These are phyloP conservation scores for Glomus cerebriforme DNA, from an alignment of 192 early-diverging fungal species.

Conservation along the genomic window DNA sequence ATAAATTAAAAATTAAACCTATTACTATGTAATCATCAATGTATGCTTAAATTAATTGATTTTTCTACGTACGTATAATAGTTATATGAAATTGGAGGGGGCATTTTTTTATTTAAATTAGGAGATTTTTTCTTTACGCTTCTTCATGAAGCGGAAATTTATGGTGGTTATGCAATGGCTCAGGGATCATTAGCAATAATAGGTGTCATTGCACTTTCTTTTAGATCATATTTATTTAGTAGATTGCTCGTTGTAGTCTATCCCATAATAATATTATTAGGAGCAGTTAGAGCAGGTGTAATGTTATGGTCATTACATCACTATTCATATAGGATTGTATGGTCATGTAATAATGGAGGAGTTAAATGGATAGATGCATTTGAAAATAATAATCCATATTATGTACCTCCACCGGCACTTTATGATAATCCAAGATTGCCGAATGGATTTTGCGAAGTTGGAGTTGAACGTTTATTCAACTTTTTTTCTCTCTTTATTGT, in stretches of 20 bases:
- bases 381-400: too few relatives aligned
- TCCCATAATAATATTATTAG: conserved; percentile 12
- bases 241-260: neutral
- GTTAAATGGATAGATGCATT: neutral
- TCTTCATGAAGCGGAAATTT: neutral
- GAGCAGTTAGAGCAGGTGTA: conserved; percentile 6
- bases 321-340: conserved; percentile 2
- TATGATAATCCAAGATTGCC: neutral
- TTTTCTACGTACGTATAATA: neutral
- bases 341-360: conserved; percentile 22
- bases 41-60: neutral
- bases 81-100: conserved; percentile 20
- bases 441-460: conserved; percentile 1
- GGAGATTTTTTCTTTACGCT: conserved; percentile 31
- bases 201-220: neutral
- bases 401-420: neutral
- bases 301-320: conserved; percentile 22
- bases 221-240: neutral
- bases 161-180: conserved; percentile 26
- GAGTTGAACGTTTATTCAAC: neutral
- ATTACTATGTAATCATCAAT: too few relatives aligned
- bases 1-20: neutral
- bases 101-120: conserved; percentile 16
- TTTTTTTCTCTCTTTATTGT: neutral
- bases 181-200: conserved; percentile 1